Conservation (phyloP, 768 basidiomycete genomes). For the Gautieria morchelliformis region DNA sequence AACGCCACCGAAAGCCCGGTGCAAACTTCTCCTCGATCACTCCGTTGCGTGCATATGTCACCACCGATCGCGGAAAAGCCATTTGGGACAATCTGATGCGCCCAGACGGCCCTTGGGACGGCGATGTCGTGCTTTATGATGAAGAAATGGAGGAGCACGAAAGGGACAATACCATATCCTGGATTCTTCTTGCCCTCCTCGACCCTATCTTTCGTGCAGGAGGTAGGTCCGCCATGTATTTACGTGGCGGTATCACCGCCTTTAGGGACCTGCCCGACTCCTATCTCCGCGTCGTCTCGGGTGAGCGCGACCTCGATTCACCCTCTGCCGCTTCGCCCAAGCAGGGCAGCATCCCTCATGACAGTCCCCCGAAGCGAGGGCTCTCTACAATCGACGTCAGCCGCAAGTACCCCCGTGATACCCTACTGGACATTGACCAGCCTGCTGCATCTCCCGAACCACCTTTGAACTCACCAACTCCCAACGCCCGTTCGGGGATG, state of each 20-base stretch:
- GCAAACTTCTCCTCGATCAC: conserved; percentile 57
- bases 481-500: conserved; percentile 39
- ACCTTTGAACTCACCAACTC: conserved; percentile 29
- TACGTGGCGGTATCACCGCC: conserved; percentile 60
- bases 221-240: conserved; percentile 43
- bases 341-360: conserved; percentile 35
- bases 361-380: conserved; percentile 5
- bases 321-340: conserved; percentile 20
- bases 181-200: conserved; percentile 61
- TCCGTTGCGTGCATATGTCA: conserved; percentile 71
- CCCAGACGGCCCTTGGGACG: conserved; percentile 52
- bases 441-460: conserved; percentile 12
- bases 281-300: conserved; percentile 39
- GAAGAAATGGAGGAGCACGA: conserved; percentile 68
- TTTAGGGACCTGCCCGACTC: conserved; percentile 52
- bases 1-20: conserved; percentile 66
- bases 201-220: conserved; percentile 46
- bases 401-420: conserved; percentile 13
- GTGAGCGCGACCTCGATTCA: conserved; percentile 17
- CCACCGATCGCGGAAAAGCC: conserved; percentile 62
- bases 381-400: conserved; percentile 3
- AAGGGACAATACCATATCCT: conserved; percentile 49
- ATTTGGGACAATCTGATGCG: conserved; percentile 59
- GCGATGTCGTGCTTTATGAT: conserved; percentile 66
- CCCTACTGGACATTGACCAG: conserved; percentile 1